phyloP scores from a whole-genome alignment of 1,284 basidiomycete genomes.

The Tilletia setariae region DNA sequence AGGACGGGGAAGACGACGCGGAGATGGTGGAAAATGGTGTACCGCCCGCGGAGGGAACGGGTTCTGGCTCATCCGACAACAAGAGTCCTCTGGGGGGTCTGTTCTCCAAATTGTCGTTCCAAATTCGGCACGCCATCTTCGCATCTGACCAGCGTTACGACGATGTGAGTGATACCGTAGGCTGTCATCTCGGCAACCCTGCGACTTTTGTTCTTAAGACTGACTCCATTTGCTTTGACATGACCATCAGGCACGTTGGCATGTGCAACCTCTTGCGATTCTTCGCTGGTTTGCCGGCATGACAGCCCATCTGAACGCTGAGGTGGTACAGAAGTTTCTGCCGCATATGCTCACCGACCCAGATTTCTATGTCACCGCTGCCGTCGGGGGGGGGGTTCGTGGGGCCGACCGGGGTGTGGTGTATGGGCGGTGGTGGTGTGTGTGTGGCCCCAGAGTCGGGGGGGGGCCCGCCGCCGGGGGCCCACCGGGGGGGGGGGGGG shows the following conservation, averaged over 20 bases:
- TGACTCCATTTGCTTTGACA: not conserved
- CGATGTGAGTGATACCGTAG: not conserved
- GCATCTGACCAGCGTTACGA: not conserved
- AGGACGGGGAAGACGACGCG: conserved; percentile 20
- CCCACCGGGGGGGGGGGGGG: too few relatives aligned
- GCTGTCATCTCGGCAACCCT: not conserved
- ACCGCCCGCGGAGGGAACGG: conserved; percentile 19
- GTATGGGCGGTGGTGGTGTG: too few relatives aligned
- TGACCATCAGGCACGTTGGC: conserved; percentile 17
- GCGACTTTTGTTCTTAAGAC: not conserved
- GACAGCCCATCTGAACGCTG: conserved; percentile 22
- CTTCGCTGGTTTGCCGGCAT: conserved; percentile 60
- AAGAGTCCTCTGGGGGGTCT: conserved; percentile 78
- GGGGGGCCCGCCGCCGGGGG: too few relatives aligned
- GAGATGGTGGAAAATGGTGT: conserved; percentile 19
- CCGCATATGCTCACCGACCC: conserved; percentile 78
- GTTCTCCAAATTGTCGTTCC: conserved; percentile 88
- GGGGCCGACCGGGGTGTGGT: too few relatives aligned
- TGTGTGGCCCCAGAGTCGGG: too few relatives aligned
- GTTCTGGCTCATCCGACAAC: conserved; percentile 32
- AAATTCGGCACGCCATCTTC: conserved; percentile 61
- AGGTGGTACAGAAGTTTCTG: conserved; percentile 60
- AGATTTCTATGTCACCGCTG: conserved; percentile 77
- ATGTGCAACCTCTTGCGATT: conserved; percentile 70
- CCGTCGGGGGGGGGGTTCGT: too few relatives aligned